Percentiles rank a stretch among this genome's conserved stretches.
These are phyloP conservation scores for Saccharomycopsis oosterbeekiorum DNA, from an alignment of 805 yeast genomes.

Conservation along the genomic window DNA sequence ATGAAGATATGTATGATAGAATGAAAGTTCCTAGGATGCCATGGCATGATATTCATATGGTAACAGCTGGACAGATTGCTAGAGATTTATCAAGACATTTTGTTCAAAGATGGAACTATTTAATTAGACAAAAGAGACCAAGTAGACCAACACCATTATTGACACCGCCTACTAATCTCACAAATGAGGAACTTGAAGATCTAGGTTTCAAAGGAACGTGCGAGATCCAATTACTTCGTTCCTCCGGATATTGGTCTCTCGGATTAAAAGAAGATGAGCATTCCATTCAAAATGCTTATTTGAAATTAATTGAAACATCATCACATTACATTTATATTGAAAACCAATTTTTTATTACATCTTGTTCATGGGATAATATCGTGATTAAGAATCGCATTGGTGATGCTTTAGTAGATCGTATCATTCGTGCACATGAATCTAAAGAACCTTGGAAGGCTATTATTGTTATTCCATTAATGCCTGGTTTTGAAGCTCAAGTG, in stretches of 20 bases:
- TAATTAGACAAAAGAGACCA: constrained; percentile 87
- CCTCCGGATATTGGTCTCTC: constrained; percentile 88
- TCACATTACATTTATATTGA: constrained; percentile 92
- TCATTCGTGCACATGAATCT: constrained; percentile 75
- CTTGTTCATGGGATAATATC: constrained; percentile 79
- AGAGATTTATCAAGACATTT: constrained; percentile 89
- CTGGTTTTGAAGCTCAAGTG: constrained; percentile 91
- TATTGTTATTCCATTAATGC: constrained; percentile 90
- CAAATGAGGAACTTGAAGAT: constrained; percentile 55
- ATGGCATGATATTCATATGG: constrained; percentile 99
- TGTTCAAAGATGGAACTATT: constrained; percentile 94
- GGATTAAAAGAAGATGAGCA: constrained; percentile 80
- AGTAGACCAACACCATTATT: constrained; percentile 86
- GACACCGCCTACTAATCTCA: constrained; percentile 85
- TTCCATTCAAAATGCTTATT: constrained; percentile 86
- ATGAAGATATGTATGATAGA: constrained; percentile 87
- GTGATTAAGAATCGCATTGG: constrained; percentile 83
- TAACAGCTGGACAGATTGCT: constrained; percentile 88
- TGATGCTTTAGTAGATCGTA: constrained; percentile 95
- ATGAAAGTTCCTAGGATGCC: constrained; percentile 86
- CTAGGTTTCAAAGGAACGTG: constrained; percentile 68
- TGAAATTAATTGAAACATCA: constrained; percentile 82
- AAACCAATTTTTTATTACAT: constrained; percentile 88
- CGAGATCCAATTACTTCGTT: constrained; percentile 81
- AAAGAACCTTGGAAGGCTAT: constrained; percentile 81